Percentiles rank a stretch among this genome's conserved stretches.
Evolutionary conservation across 2,329 filamentous ascomycete genomes (phyloP).

Genomic region (Lasiodiplodia theobromae): DNA sequence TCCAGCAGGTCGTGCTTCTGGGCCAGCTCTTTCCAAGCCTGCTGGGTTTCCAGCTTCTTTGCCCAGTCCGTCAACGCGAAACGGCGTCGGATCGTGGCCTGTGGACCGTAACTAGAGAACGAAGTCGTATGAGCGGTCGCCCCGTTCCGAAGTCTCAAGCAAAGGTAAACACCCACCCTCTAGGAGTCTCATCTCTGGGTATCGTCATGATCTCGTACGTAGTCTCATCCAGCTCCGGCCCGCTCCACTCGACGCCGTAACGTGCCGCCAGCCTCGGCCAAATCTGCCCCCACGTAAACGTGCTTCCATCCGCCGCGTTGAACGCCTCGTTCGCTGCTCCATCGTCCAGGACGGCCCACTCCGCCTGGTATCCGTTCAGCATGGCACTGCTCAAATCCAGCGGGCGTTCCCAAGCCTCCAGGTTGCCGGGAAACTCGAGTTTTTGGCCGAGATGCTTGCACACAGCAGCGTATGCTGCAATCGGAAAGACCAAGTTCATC

Average conservation of each 20-base stretch:
- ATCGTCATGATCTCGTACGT: constrained; percentile 36
- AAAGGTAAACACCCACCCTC: constrained; percentile 34
- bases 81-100: constrained; percentile 45
- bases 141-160: background rate
- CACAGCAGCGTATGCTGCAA: constrained; percentile 60
- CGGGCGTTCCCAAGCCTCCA: constrained; percentile 53
- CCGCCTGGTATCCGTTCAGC: constrained; percentile 58
- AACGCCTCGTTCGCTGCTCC: constrained; percentile 55
- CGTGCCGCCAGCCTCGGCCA: constrained; percentile 57
- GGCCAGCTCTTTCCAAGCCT: constrained; percentile 56
- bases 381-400: constrained; percentile 53
- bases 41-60: constrained; percentile 49
- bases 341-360: constrained; percentile 58
- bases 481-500: constrained; percentile 58
- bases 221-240: constrained; percentile 38
- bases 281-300: constrained; percentile 57
- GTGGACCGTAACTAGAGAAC: constrained; percentile 45
- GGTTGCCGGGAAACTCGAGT: constrained; percentile 55
- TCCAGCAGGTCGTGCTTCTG: constrained; percentile 50
- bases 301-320: constrained; percentile 56
- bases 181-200: constrained; percentile 40
- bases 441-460: constrained; percentile 50
- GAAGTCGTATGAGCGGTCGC: constrained; percentile 14
- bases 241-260: constrained; percentile 51
- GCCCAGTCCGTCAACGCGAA: constrained; percentile 58